Base-by-base conservation (phyloP, 495 filamentous ascomycete genomes). In the Coniosporium apollinis region DNA sequence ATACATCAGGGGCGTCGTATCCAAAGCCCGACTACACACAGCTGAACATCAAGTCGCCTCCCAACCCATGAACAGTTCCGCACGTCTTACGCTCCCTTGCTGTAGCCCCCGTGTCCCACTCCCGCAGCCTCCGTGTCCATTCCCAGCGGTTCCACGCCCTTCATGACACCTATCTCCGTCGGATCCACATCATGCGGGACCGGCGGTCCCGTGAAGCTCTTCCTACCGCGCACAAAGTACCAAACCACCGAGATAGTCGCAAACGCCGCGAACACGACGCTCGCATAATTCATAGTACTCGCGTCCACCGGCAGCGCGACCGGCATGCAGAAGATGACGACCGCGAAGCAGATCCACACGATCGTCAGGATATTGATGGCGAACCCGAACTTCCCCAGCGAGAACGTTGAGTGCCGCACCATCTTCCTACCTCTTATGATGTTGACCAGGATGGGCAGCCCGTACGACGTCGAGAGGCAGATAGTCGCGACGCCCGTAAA, bases 401-500 rank as follows among this genome's bases (percentile, higher is more conserved):
- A 67, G 37, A 61, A 72, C 5, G 48, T 41, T 0, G 63, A 68
- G 19, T 55, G 36, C 37, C 52, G 56, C 7, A 73, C 62, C 19
- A 59, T 56, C 37, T 57, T 46, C 6, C 69, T 57, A 5, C 62
- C 58, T 1, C 66, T 59, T 3, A 70, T 31, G n/a, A 72, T 44
- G 7, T 62, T 68, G 34, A 78, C 66, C 5, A 76, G 47, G 38
- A 79, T 75, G 0, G 74, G 74, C 33, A 74, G 46, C 11, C 69
- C 72, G 48, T 78, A 79, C 3, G 67, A 72, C 32, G 64, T 66
- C 15, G 66, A 69, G 2, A 76, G 52, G 40, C 69, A 76, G 38
- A 77, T 76, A 0, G 70, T 75, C 2, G 72, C 73, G 7, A 76
- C 72, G 19, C 71, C 72, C 0, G 72, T 76, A 46, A 79, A 77